Percentiles rank a stretch among this genome's conserved stretches.
Conservation (phyloP, 202 grass and related monocot genomes). For the Tripidium arundinaceum region DNA sequence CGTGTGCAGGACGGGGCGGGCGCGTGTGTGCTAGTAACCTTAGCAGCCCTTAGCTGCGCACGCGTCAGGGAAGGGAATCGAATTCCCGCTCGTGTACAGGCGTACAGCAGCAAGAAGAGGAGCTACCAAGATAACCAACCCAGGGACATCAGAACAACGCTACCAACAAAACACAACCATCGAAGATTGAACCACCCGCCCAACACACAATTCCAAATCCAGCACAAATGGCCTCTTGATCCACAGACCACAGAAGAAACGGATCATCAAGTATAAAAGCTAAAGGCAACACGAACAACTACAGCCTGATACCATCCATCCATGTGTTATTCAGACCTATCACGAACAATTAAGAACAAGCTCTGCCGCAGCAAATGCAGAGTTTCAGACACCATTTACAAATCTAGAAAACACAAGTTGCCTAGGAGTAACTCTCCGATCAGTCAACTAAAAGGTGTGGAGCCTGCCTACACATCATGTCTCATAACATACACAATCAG, state of each 20-base stretch:
- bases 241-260: not conserved
- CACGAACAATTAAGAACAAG: conserved; percentile 25
- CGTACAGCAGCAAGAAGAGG: too few species aligned
- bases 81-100: too few species aligned
- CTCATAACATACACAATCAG: conserved; percentile 36
- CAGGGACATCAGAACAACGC: too few species aligned
- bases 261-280: not conserved
- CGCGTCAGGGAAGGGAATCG: too few species aligned
- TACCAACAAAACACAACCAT: too few species aligned
- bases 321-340: conserved; percentile 36
- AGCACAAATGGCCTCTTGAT: too few species aligned
- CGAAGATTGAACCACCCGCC: too few species aligned
- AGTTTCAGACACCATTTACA: conserved; percentile 33
- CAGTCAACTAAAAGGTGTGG: conserved; percentile 43
- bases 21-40: too few species aligned
- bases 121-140: too few species aligned
- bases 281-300: not conserved
- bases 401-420: conserved; percentile 32
- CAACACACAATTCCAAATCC: too few species aligned
- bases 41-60: too few species aligned
- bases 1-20: too few species aligned
- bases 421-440: conserved; percentile 30
- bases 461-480: conserved; percentile 38
- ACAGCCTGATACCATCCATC: conserved; percentile 10
- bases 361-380: conserved; percentile 30